Evolutionary conservation across 257 asterid species (phyloP), one percentile per base, ranked within the genome.

Genomic region (Parsonsia alboflavescens): DNA sequence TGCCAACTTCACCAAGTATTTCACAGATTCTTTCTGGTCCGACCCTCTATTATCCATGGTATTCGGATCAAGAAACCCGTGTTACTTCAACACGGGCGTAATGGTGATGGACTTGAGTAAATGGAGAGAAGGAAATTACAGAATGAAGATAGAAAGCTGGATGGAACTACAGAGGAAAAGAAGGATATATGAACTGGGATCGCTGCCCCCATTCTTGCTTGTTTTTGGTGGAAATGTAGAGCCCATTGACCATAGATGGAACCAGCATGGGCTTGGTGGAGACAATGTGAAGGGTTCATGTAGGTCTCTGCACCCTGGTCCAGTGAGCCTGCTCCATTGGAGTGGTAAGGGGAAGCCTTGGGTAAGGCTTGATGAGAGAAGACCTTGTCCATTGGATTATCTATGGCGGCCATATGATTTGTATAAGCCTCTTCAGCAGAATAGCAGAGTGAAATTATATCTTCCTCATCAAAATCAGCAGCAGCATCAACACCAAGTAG

Each of bases 291-390:
- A 80, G 70, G 97, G 97, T 19, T 87, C 93, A 0, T 91, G 97
- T 74, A 80, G 97, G 80, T 48, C 89, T 59, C 65, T 89, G 80
- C 97, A 91, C 49, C 87, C 93, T n/a, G 96, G 97, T 49, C 93
- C 96, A 42, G 96, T 89, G 72, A 89, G 96, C 78, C 84, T 91
- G 76, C 76, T 89, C 68, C 96, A 91, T 78, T 91, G 96, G 97
- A 85, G 91, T 22, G 97, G 97, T 0, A 91, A 91, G 50, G 97
- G 96, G 7, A 91, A 91, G 83, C 97, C 96, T 0, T 91, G 96
- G 97, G 90, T 78, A 0, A 84, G 96, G 71, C 90, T 91, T 7
- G 96, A 91, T 71, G 92, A 84, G 80, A 85, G 69, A 74, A 81
- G 84, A 26, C 89, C 96, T 0, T 91, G 93, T 71, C 97, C 91